A percentile compares a stretch with the other conserved stretches of the same genome.
These are phyloP conservation scores for Royoungia palumana DNA, from an alignment of 768 basidiomycete species.

Conservation along the genomic window DNA sequence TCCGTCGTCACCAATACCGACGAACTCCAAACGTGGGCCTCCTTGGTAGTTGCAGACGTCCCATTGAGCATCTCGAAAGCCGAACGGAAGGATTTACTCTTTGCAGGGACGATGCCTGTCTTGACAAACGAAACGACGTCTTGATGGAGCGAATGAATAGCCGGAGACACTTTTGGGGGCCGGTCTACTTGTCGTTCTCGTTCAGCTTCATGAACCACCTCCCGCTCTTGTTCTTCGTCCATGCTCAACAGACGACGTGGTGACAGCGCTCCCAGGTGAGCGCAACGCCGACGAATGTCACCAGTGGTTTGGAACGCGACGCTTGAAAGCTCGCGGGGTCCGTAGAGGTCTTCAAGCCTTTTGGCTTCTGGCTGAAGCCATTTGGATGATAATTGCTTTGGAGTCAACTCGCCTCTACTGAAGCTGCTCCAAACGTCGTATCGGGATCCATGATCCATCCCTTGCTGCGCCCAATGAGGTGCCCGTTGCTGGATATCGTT, in stretches of 20 bases:
- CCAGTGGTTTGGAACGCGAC: slow-evolving; percentile 1
- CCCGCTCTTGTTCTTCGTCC: slow-evolving; percentile 48
- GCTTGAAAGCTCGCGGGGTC: slow-evolving; percentile 1
- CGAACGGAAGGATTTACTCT: background rate
- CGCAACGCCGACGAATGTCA: slow-evolving; percentile 24
- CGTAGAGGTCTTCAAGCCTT: slow-evolving; percentile 36
- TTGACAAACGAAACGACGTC: slow-evolving; percentile 1
- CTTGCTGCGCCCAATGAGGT: slow-evolving; percentile 46
- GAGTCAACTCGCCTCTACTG: slow-evolving; percentile 1
- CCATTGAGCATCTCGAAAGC: background rate
- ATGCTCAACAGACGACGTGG: slow-evolving; percentile 18
- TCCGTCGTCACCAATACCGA: slow-evolving; percentile 2
- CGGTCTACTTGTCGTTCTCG: slow-evolving; percentile 31
- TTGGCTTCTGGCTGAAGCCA: slow-evolving; percentile 45
- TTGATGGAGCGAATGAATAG: background rate
- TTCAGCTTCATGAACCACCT: slow-evolving; percentile 42
- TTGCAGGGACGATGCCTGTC: background rate
- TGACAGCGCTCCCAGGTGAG: slow-evolving; percentile 25
- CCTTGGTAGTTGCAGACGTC: background rate
- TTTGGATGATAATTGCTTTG: slow-evolving; percentile 6
- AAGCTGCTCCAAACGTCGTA: slow-evolving; percentile 22
- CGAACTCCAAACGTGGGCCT: slow-evolving; percentile 7
- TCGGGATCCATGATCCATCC: slow-evolving; percentile 34
- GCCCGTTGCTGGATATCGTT: slow-evolving; percentile 36
- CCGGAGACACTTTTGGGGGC: background rate